Base-by-base conservation (phyloP, 2,329 filamentous ascomycete species). In the Pestalotiopsis fici region DNA sequence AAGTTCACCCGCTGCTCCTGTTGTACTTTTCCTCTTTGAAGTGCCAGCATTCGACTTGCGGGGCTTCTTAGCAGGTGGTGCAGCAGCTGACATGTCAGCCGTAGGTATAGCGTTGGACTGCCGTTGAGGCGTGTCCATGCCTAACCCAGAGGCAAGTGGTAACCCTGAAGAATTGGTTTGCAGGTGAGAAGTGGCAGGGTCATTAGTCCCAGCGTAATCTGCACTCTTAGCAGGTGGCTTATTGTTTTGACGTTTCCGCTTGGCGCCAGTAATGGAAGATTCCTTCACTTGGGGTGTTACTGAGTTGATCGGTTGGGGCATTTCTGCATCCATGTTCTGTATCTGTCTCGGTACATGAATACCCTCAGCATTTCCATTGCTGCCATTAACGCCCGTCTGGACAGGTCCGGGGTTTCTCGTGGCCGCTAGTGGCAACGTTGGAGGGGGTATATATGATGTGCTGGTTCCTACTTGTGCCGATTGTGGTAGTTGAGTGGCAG, bases 211-310 rank as follows among this genome's bases (percentile, higher is more conserved):
- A 15, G 9, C 5, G 15, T 31, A 18, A 56, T 75, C 72, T n/a
- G 27, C 65, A 63, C 69, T 71, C 55, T 61, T 21, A 25, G 31
- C 64, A 25, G 62, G 56, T 13, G 67, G 28, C 9, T 73, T 74
- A 25, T 69, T 74, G 50, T 65, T 69, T 15, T 73, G 77, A 11
- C 76, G 73, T 68, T 78, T 78, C 47, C 77, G 73, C 66, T 78
- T 78, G 65, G 74, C 75, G 5, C 75, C 73, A 25, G 73, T 71
- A 43, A 78, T 76, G n/a, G 75, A 70, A 1, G 76, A 78, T 70
- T 70, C 75, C 66, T 75, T 78, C 65, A 73, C 72, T 64, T 71
- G 71, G 2, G 43, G 43, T 50, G 43, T 50, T 11, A 50, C 43
- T 60, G 65, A 21, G 69, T 21, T 50, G 43, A 37, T 35, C 27